Evolutionary conservation across 176 grass and related monocot species (phyloP).

Genomic region (Avena atlantica): DNA sequence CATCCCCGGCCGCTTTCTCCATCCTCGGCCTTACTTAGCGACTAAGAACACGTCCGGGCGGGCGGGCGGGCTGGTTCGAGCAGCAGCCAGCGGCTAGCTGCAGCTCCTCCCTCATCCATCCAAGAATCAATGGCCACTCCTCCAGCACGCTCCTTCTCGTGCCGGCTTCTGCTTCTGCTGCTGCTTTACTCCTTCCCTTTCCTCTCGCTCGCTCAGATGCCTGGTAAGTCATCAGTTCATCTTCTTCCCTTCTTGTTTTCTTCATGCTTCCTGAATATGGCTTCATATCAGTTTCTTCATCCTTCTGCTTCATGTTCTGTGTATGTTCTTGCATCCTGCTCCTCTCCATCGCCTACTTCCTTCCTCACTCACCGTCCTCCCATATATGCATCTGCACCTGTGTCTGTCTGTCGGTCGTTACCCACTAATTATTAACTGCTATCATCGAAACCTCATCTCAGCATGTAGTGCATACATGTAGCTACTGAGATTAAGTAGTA

Average conservation of each 20-base stretch:
- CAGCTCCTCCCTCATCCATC: neutral
- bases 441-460: too few species aligned
- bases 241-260: neutral
- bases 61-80: too few species aligned
- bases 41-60: neutral
- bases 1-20: neutral
- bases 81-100: neutral
- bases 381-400: too few species aligned
- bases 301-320: neutral
- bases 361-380: too few species aligned
- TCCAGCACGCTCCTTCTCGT: neutral
- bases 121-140: neutral
- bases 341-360: neutral
- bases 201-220: conserved; percentile 45
- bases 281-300: neutral
- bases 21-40: neutral
- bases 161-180: neutral
- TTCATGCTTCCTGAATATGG: neutral
- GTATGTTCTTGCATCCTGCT: neutral
- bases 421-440: neutral
- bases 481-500: too few species aligned
- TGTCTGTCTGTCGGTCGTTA: neutral
- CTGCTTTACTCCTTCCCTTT: neutral
- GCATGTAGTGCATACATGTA: too few species aligned
- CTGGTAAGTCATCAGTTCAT: conserved; percentile 39